Base-by-base conservation (phyloP, 768 basidiomycete species). In the Mycena indigotica region DNA sequence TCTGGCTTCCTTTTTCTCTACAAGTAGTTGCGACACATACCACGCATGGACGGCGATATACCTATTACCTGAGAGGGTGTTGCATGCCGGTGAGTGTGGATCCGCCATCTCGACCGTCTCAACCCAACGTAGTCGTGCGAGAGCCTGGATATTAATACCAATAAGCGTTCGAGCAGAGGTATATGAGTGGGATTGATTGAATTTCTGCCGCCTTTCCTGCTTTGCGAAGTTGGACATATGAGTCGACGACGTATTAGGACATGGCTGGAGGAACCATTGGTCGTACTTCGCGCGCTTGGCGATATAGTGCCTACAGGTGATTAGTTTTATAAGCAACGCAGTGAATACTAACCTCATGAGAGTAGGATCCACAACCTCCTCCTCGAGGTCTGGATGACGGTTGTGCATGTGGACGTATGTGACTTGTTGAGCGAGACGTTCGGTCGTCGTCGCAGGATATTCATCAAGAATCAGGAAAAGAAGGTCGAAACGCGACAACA, bases 331-430 rank as follows among this genome's bases (percentile, higher is more conserved):
- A 24, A 12, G 35, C 49, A 57, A 39, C n/a, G n/a, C 41, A 12
- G 35, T 21, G 30, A 40, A 52, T 21, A 5, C n/a, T n/a, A 56
- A 95, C 93, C 94, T 86, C 87, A 99, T 94, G 58, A 95, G 75
- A 17, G 82, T 77, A 8, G 96, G 94, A 40, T 93, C 87, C 30
- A 98, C 82, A 35, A 93, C 84, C 44, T 96, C 94, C 66, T 84
- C 78, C 44, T 91, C 89, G 41, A 96, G 80, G 52, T 86, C 84
- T 3, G 97, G 97, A 66, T 98, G 96, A 13, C 78, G 78, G 58
- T 89, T 94, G 74, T 93, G 83, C 97, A 98, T 98, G 71, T 99
- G 97, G 23, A 99, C 97, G 68, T 95, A 88, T 1, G 97, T 97
- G 65, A 99, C 94, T 74, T 99, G 97, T 70, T 95, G 88, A 15